These are phyloP conservation scores for Wallacemonas sp. DNA, from an alignment of 208 protist species.

Conservation along the genomic window DNA sequence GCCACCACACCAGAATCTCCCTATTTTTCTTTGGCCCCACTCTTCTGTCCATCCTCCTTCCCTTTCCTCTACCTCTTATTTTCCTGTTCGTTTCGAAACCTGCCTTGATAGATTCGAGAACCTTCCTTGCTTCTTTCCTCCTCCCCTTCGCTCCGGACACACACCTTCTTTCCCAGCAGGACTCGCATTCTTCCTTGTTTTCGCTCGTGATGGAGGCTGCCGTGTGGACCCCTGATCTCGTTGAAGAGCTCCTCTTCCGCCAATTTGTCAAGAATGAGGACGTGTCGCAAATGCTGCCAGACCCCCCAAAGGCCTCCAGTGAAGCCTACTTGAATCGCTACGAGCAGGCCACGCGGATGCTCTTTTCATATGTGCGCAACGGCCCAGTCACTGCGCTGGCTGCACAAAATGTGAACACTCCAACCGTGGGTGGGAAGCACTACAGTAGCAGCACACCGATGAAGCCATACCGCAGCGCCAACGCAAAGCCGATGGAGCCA, in stretches of 20 bases:
- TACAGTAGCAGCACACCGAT: constrained; percentile 26
- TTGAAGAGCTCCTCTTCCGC: constrained; percentile 87
- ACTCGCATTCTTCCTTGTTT: too few species aligned
- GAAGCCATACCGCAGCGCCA: constrained; percentile 26
- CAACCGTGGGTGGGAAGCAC: constrained; percentile 34
- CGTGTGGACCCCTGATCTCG: constrained; percentile 69
- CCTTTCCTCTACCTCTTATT: too few species aligned
- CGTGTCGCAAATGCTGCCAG: constrained; percentile 61
- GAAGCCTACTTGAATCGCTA: constrained; percentile 72
- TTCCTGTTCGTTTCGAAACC: too few species aligned
- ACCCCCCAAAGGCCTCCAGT: constrained; percentile 45
- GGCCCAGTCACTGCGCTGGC: constrained; percentile 73
- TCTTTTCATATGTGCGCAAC: constrained; percentile 86
- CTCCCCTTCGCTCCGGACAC: too few species aligned
- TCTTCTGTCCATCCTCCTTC: too few species aligned
- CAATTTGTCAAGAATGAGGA: constrained; percentile 91
- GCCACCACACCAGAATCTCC: too few species aligned
- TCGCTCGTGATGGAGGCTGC: constrained; percentile 40
- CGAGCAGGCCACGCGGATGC: constrained; percentile 75
- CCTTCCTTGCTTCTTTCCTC: too few species aligned
- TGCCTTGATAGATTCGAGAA: too few species aligned
- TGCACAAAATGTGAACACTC: constrained; percentile 76
- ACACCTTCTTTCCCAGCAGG: too few species aligned
- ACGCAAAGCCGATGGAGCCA: constrained; percentile 23
- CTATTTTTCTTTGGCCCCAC: too few species aligned